Evolutionary conservation across 129 eudicot genomes (phyloP), one percentile per base, ranked within the genome.

Genomic region (Tanacetum coccineum): DNA sequence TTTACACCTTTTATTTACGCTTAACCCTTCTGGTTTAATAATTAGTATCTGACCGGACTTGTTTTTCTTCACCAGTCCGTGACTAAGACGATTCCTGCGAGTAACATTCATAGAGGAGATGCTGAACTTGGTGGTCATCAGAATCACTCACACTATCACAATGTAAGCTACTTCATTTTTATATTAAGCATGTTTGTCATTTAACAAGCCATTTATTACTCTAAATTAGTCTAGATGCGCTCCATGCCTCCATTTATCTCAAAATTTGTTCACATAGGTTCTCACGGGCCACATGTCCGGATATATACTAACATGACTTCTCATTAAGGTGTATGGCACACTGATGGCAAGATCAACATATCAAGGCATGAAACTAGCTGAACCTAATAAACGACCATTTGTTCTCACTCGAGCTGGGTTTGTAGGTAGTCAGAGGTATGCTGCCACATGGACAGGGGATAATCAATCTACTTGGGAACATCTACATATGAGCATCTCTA

Each of bases 391-490:
- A 73, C 98, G 98, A 1, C 96, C 98, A 0, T 92, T 88, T 86
- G 98, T 93, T 69, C 89, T 93, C 14, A 84, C 95, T 18, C 86
- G 98, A 79, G 96, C 98, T 47, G 98, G 98, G 49, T 93, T 83
- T 75, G 77, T 86, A 44, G 98, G 98, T 57, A 86, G 95, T 80
- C 98, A 88, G 71, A 86, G 98, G 80, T 86, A 88, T 68, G 96
- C 96, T 64, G 96, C 95, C 20, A 88, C 98, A 7, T 93, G 98
- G 98, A 88, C 96, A 17, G 98, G 98, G 13, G 98, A 93, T 76
- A 93, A 93, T 77, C 84, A 86, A 17, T 93, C 98, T 3, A 86
- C 98, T 19, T 88, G 98, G 98, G 96, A 88, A 81, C 98, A 93
- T 78, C 78, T 93, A 63, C 98, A 93, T 59, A 93, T 93, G 96